Base-by-base conservation (phyloP, 2,329 filamentous ascomycete genomes). In the Microcyclospora tardicrescens region DNA sequence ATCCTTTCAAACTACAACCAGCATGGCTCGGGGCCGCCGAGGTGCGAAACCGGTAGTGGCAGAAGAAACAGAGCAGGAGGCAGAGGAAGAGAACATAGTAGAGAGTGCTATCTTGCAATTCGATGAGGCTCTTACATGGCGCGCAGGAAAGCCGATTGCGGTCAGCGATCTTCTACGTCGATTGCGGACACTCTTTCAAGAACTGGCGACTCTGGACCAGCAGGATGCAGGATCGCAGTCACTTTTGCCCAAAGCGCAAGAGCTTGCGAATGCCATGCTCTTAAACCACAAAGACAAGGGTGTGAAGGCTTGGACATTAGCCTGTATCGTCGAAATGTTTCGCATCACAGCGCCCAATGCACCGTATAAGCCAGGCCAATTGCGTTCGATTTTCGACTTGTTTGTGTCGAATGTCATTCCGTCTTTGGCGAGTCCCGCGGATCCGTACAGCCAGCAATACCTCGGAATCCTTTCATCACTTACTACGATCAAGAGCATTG, bases 321-420 rank as follows among this genome's bases (percentile, higher is more conserved):
- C 84, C 55, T 96, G 87, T 59, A 70, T 96, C 44, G 86, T 95
- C 39, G 91, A 98, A 59, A 82, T 98, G 50, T 74, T 98, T 57
- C 81, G 84, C 52, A 72, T 98, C 41, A 94, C 85, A 63, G 91
- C 91, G 19, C 91, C 91, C 0, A 81, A 96, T 69, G 91, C 91
- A 58, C 91, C 91, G 13, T 96, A 93, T 62, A 93, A 85, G 16
- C 77, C 76, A 31, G 77, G 82, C 43, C 87, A 96, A 65, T 72
- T 96, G 46, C 94, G 93, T 85, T 86, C 93, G 63, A 89, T 96
- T 58, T 98, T 96, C 66, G 81, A 79, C 19, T 75, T 94, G 44
- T 85, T 95, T 57, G 76, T 95, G 51, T 79, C 77, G 41, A 79
- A 79, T 35, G 81, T 93, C 48, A 72, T 96, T 34, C 86, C 87